phyloP scores from a whole-genome alignment of 176 grass and related monocot genomes.

The Triticum turgidum region DNA sequence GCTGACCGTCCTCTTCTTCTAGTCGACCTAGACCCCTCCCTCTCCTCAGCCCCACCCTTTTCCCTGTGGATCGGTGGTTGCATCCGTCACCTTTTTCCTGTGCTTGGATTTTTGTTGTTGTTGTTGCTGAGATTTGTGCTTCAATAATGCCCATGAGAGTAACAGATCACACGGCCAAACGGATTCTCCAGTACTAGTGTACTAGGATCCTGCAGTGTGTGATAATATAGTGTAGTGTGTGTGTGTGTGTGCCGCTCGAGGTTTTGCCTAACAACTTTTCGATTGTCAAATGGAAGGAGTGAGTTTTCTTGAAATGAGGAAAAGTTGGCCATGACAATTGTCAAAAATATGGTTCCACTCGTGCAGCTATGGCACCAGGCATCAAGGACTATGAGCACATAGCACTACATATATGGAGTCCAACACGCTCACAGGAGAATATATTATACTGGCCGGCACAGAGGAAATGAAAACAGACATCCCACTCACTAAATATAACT shows the following conservation, averaged over 20 bases:
- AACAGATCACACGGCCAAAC: too few species aligned
- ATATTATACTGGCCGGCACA: background rate
- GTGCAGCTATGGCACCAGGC: background rate
- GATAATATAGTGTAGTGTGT: background rate
- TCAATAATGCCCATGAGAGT: too few species aligned
- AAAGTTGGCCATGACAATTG: background rate
- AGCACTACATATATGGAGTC: background rate
- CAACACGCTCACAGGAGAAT: background rate
- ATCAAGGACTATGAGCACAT: too few species aligned
- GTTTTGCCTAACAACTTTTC: background rate
- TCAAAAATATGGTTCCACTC: background rate
- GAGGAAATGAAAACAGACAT: background rate
- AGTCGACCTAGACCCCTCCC: too few species aligned
- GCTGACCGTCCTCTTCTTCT: too few species aligned
- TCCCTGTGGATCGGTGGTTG: too few species aligned
- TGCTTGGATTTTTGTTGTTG: too few species aligned
- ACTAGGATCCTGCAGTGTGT: too few species aligned
- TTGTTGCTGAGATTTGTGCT: too few species aligned
- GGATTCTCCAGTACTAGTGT: too few species aligned
- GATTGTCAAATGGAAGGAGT: background rate
- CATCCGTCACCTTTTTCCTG: too few species aligned
- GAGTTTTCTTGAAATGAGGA: slow-evolving; percentile 26
- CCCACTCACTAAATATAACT: background rate
- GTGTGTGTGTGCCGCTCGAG: background rate
- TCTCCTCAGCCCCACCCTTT: too few species aligned